phyloP scores from a whole-genome alignment of 805 yeast species.

The Soucietia sequanensis region DNA sequence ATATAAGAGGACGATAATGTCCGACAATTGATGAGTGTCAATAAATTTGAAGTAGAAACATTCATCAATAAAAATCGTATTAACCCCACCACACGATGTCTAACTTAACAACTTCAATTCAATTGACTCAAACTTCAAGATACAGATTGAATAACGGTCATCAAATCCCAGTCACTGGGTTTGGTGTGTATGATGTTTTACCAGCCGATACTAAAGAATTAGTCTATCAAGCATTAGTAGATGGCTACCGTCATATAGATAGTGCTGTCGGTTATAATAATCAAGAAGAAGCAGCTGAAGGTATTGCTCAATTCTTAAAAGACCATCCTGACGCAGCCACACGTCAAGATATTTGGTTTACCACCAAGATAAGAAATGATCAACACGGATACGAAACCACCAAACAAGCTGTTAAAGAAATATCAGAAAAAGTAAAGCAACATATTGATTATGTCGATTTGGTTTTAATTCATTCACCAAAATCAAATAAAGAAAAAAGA shows the following conservation, averaged over 20 bases:
- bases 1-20: too few species aligned
- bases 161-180: constrained; percentile 54
- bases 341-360: constrained; percentile 36
- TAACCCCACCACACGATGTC: constrained; percentile 13
- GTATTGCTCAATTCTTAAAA: constrained; percentile 51
- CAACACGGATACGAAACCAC: constrained; percentile 38
- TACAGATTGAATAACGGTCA: constrained; percentile 55
- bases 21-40: too few species aligned
- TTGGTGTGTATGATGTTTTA: constrained; percentile 53
- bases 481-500: constrained; percentile 36
- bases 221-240: constrained; percentile 55
- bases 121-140: constrained; percentile 28
- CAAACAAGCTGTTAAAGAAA: constrained; percentile 25
- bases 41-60: too few species aligned
- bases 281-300: constrained; percentile 60
- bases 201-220: constrained; percentile 35
- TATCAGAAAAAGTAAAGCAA: constrained; percentile 29
- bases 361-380: constrained; percentile 29
- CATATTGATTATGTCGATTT: constrained; percentile 40
- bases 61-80: too few species aligned
- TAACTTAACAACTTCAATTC: constrained; percentile 30
- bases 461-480: constrained; percentile 54
- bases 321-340: constrained; percentile 29
- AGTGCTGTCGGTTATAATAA: constrained; percentile 68
- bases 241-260: constrained; percentile 75